phyloP scores from a whole-genome alignment of 164 flowering plant species.

The Berberis vulgaris region DNA sequence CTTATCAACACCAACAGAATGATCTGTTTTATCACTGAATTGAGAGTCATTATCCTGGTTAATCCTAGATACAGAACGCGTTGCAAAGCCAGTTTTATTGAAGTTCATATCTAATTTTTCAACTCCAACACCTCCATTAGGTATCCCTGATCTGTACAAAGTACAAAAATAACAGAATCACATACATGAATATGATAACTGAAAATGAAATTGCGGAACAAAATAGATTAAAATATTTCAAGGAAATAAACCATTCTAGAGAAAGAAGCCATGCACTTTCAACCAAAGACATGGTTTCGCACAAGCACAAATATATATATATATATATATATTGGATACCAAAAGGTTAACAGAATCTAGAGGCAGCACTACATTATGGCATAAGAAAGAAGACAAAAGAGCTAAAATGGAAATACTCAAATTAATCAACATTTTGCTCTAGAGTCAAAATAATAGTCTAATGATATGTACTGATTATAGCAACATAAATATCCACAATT shows the following conservation, averaged over 20 bases:
- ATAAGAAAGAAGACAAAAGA: not conserved
- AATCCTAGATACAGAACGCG: slow-evolving; percentile 40
- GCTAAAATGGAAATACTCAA: not conserved
- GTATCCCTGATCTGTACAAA: slow-evolving; percentile 45
- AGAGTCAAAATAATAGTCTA: not conserved
- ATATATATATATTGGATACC: not conserved
- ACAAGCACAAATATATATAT: not conserved
- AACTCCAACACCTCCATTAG: slow-evolving; percentile 43
- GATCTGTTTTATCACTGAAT: slow-evolving; percentile 56
- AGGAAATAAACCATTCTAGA: not conserved
- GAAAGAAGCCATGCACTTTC: not conserved
- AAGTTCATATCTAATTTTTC: slow-evolving; percentile 50
- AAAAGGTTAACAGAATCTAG: not conserved
- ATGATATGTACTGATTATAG: not conserved
- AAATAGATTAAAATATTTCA: not conserved
- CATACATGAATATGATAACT: not conserved
- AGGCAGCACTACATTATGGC: not conserved
- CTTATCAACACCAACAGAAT: slow-evolving; percentile 48
- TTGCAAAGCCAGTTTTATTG: slow-evolving; percentile 41
- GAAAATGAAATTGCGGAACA: not conserved
- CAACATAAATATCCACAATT: slow-evolving; percentile 29
- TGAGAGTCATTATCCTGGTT: slow-evolving; percentile 51
- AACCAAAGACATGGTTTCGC: not conserved
- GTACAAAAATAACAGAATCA: not conserved
- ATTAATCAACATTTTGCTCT: not conserved